Evolutionary conservation across 2,329 filamentous ascomycete species (phyloP), one percentile per base, ranked within the genome.

Genomic region (Metarhizium humberi): DNA sequence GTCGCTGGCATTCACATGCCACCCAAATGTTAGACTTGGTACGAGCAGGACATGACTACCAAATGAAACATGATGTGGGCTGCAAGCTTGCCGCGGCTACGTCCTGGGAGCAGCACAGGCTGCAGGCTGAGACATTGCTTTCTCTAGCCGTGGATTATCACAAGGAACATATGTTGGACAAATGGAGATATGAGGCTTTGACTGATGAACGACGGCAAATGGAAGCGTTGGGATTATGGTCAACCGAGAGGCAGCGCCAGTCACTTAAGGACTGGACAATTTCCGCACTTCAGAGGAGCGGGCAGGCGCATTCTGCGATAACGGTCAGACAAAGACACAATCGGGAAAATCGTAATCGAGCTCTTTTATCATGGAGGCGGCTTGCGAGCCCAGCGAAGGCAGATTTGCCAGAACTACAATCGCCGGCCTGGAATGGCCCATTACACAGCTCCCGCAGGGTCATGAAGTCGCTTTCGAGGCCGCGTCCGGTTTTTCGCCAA

Each of bases 191-290:
- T 14, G 55, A 59, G 20, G 56, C 65, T 2, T 47, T 50, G 7
- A 57, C 60, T 25, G 56, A 67, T 4, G 60, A 63, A 51, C 58
- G 66, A 20, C 62, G 55, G 50, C 58, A 66, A 6, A 56, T 61
- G 18, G 57, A 65, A 32, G 64, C 67, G 36, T 66, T 64, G 63
- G 61, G 66, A n/a, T 38, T 65, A n/a, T 71, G 68, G 67, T 61
- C 64, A 48, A 43, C 56, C 13, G 65, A 63, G 51, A 65, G 65
- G 52, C 68, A 71, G 54, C 67, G 64, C 7, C 65, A 69, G 20
- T 65, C 59, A 51, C 53, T 72, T 20, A 73, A 72, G 53, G 57
- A 57, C 8, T 73, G 71, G 71, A 69, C 70, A 1, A 72, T 69
- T 47, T 66, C 68, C 18, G 64, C 69, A 11, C 52, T 73, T 32